These are phyloP conservation scores for Prunus campanulata DNA, from an alignment of 306 rosid genomes.

Conservation along the genomic window DNA sequence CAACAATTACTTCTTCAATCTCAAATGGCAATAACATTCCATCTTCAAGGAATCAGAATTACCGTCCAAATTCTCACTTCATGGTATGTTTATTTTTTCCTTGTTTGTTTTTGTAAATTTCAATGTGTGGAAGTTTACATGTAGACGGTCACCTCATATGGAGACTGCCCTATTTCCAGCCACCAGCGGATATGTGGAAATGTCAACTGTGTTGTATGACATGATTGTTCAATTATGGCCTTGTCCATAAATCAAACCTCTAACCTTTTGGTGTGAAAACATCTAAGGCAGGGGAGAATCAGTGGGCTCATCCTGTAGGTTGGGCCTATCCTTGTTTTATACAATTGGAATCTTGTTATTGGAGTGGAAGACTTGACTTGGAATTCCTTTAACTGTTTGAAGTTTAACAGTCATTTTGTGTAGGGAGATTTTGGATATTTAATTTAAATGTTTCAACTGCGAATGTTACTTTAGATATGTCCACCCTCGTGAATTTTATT, in stretches of 20 bases:
- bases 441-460: neutral
- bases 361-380: neutral
- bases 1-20: slow-evolving; percentile 52
- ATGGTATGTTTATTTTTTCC: slow-evolving; percentile 43
- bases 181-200: neutral
- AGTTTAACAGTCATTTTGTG: neutral
- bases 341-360: neutral
- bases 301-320: neutral
- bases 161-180: neutral
- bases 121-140: neutral
- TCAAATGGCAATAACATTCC: slow-evolving; percentile 44
- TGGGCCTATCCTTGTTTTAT: neutral
- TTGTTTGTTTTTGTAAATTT: neutral
- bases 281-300: neutral
- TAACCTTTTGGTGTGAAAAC: neutral
- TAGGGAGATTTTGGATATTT: neutral
- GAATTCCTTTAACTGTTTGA: neutral
- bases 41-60: slow-evolving; percentile 70
- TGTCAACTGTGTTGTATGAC: neutral
- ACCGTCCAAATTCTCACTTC: slow-evolving; percentile 70
- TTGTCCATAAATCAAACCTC: neutral
- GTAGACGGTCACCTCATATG: neutral
- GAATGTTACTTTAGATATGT: neutral
- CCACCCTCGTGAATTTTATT: neutral
- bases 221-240: neutral